phyloP scores from a whole-genome alignment of 2,329 filamentous ascomycete species.

The Neocatenulostroma microsporum region DNA sequence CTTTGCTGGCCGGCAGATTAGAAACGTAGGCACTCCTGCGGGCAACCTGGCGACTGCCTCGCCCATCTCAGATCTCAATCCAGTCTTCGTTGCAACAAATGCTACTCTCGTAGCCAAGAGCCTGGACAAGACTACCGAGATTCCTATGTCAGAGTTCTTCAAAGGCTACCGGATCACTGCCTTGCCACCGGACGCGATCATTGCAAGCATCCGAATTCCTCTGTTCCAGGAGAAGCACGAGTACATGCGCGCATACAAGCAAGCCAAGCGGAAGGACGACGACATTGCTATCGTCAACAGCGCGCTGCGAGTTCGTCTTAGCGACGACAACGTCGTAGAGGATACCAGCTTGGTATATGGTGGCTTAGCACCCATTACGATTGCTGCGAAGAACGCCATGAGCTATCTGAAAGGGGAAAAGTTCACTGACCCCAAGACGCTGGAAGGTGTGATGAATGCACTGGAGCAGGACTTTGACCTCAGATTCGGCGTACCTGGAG shows the following conservation, averaged over 20 bases:
- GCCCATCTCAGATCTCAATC: conserved; percentile 93
- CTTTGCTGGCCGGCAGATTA: conserved; percentile 90
- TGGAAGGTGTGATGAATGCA: conserved; percentile 84
- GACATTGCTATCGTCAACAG: conserved; percentile 97
- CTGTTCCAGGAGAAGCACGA: conserved; percentile 67
- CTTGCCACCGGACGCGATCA: conserved; percentile 70
- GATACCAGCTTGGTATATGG: conserved; percentile 80
- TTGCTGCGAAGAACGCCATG: conserved; percentile 73
- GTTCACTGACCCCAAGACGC: conserved; percentile 69
- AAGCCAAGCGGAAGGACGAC: conserved; percentile 94
- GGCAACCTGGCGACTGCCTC: conserved; percentile 92
- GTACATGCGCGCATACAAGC: conserved; percentile 85
- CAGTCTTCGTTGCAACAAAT: conserved; percentile 82
- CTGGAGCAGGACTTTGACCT: conserved; percentile 87
- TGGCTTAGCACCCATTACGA: conserved; percentile 87
- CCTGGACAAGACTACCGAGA: conserved; percentile 62
- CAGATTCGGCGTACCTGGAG: conserved; percentile 82
- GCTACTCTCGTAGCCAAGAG: conserved; percentile 76
- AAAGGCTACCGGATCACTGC: conserved; percentile 83
- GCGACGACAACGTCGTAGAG: conserved; percentile 60
- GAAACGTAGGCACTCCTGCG: conserved; percentile 94
- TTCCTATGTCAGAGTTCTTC: conserved; percentile 92
- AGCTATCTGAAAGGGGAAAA: conserved; percentile 68
- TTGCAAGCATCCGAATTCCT: conserved; percentile 80
- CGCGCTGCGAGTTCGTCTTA: conserved; percentile 67